These are phyloP conservation scores for Castanopsis chinensis DNA, from an alignment of 306 rosid genomes.

Conservation along the genomic window DNA sequence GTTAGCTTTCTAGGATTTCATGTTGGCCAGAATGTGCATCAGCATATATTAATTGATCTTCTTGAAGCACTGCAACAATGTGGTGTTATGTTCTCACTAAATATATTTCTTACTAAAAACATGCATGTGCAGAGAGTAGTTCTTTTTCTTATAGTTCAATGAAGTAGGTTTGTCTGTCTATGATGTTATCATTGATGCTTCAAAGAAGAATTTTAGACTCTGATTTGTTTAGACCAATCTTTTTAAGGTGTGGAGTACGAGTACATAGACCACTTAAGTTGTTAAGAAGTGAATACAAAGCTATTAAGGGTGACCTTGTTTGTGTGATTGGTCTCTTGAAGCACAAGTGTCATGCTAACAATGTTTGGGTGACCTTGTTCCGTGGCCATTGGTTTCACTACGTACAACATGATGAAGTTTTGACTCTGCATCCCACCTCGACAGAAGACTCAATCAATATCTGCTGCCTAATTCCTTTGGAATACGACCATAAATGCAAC, in stretches of 20 bases:
- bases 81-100: not conserved
- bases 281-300: not conserved
- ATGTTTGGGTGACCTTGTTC: constrained; percentile 68
- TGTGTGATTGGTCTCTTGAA: not conserved
- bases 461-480: constrained; percentile 36
- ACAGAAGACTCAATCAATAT: constrained; percentile 53
- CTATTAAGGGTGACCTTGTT: not conserved
- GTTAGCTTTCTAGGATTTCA: not conserved
- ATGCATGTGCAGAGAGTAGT: not conserved
- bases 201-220: not conserved
- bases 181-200: not conserved
- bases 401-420: constrained; percentile 72
- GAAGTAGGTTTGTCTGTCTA: not conserved
- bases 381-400: constrained; percentile 86
- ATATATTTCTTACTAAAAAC: not conserved
- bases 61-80: not conserved
- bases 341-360: not conserved
- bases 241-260: not conserved
- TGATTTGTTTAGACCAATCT: not conserved
- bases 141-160: not conserved
- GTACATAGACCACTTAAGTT: not conserved
- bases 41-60: not conserved
- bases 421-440: constrained; percentile 79
- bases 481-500: not conserved
- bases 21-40: not conserved